These are phyloP conservation scores for Anisogramma anomala DNA, from an alignment of 2,329 filamentous ascomycete genomes.

Conservation along the genomic window DNA sequence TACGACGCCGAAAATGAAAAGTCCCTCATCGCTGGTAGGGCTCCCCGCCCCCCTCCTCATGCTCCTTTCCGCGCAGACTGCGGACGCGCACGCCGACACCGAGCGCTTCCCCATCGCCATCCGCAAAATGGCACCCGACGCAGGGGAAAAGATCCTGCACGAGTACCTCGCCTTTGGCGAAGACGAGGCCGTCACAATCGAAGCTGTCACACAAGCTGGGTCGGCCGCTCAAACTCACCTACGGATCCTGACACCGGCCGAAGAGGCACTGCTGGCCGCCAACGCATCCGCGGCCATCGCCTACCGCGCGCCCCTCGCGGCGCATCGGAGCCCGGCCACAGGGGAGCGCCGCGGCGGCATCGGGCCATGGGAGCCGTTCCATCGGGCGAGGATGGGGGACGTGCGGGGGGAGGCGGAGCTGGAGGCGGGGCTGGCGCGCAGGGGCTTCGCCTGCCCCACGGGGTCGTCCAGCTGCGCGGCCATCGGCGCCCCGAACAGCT, in stretches of 20 bases:
- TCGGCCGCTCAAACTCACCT: constrained; percentile 3
- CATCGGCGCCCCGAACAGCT: constrained; percentile 58
- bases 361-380: constrained; percentile 23
- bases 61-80: constrained; percentile 30
- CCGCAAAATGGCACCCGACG: constrained; percentile 60
- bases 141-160: constrained; percentile 61
- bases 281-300: constrained; percentile 26
- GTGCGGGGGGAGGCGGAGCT: no score
- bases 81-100: constrained; percentile 22
- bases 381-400: constrained; percentile 36
- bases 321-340: constrained; percentile 27
- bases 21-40: constrained; percentile 24
- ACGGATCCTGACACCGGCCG: constrained; percentile 17
- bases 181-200: constrained; percentile 19
- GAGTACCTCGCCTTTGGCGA: constrained; percentile 47
- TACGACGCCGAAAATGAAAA: constrained; percentile 26
- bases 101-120: constrained; percentile 44
- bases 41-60: constrained; percentile 35
- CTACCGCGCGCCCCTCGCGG: constrained; percentile 40
- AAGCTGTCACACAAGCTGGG: constrained; percentile 8
- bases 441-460: constrained; percentile 54
- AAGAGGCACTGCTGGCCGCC: constrained; percentile 19
- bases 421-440: constrained; percentile 38
- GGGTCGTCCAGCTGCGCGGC: constrained; percentile 53
- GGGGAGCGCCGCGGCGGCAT: constrained; percentile 6